Conservation (phyloP, 192 early-diverging fungal species). For the Coemansia sp. region DNA sequence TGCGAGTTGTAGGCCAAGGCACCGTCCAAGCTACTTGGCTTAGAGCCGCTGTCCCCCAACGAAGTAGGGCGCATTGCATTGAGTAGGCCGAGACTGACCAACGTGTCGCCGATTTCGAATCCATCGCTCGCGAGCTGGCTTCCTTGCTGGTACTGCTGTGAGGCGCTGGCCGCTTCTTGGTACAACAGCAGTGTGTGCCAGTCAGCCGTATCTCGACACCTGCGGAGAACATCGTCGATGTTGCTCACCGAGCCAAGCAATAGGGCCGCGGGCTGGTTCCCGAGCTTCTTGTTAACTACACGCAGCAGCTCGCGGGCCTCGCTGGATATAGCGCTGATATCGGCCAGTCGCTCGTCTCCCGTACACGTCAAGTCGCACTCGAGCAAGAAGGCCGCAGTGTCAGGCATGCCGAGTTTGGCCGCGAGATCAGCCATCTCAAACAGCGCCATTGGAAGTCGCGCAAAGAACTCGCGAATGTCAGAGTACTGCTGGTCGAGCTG, state of each 20-base stretch:
- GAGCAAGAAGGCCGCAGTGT: slow-evolving; percentile 43
- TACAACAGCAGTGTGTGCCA: slow-evolving; percentile 47
- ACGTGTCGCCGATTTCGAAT: slow-evolving; percentile 38
- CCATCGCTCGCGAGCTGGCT: background rate
- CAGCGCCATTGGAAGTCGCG: slow-evolving; percentile 32
- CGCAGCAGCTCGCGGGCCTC: slow-evolving; percentile 37
- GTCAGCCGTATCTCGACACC: slow-evolving; percentile 39
- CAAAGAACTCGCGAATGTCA: slow-evolving; percentile 45
- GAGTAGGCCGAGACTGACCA: slow-evolving; percentile 40
- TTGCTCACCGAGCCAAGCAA: slow-evolving; percentile 27
- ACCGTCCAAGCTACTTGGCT: background rate
- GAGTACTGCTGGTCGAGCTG: slow-evolving; percentile 26
- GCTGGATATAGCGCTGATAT: slow-evolving; percentile 16
- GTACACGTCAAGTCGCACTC: slow-evolving; percentile 48
- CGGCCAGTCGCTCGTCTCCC: slow-evolving; percentile 11
- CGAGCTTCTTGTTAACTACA: slow-evolving; percentile 29
- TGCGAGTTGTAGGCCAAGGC: slow-evolving; percentile 1
- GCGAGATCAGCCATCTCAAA: slow-evolving; percentile 50
- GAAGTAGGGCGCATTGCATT: slow-evolving; percentile 24
- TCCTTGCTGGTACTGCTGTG: background rate
- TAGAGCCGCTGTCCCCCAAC: background rate
- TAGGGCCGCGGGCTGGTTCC: slow-evolving; percentile 42
- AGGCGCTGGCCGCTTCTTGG: slow-evolving; percentile 28
- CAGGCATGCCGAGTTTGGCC: slow-evolving; percentile 28
- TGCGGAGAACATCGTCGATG: slow-evolving; percentile 23